Percentiles rank a stretch among this genome's conserved stretches.
These are phyloP conservation scores for Arabidopsis suecica DNA, from an alignment of 345 rosid genomes.

Conservation along the genomic window DNA sequence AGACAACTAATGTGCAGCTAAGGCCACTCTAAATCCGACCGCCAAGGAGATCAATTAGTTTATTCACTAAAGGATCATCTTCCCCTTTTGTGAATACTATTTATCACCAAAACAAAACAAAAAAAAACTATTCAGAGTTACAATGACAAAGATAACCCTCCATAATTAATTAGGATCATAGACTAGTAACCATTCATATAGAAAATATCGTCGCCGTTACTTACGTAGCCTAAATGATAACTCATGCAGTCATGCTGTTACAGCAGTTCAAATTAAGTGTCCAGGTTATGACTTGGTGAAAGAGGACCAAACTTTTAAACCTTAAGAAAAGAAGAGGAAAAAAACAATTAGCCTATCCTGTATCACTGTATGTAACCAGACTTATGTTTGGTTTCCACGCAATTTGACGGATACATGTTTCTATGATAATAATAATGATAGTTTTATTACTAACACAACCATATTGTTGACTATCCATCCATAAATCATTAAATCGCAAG, in stretches of 20 bases:
- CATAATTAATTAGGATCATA: not conserved
- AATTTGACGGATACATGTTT: not conserved
- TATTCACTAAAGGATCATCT: constrained; percentile 12
- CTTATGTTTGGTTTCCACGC: not conserved
- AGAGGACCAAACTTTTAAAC: not conserved
- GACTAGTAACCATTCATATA: not conserved
- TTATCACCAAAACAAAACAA: no score
- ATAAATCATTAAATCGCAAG: not conserved
- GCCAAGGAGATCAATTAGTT: constrained; percentile 33
- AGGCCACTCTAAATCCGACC: constrained; percentile 35
- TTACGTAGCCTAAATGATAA: constrained; percentile 5
- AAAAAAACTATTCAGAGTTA: not conserved
- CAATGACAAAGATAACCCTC: constrained; percentile 25
- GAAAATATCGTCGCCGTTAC: not conserved
- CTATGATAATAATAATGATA: not conserved
- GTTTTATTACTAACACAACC: not conserved
- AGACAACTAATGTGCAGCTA: constrained; percentile 44
- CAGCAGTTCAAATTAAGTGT: not conserved
- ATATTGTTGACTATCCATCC: not conserved
- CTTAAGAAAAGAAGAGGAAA: not conserved
- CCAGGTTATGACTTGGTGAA: not conserved
- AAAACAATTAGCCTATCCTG: not conserved
- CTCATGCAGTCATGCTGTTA: not conserved
- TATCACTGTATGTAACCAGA: not conserved
- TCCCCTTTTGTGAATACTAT: not conserved